phyloP scores from a whole-genome alignment of 1,284 basidiomycete species.

The Boletus sp. region DNA sequence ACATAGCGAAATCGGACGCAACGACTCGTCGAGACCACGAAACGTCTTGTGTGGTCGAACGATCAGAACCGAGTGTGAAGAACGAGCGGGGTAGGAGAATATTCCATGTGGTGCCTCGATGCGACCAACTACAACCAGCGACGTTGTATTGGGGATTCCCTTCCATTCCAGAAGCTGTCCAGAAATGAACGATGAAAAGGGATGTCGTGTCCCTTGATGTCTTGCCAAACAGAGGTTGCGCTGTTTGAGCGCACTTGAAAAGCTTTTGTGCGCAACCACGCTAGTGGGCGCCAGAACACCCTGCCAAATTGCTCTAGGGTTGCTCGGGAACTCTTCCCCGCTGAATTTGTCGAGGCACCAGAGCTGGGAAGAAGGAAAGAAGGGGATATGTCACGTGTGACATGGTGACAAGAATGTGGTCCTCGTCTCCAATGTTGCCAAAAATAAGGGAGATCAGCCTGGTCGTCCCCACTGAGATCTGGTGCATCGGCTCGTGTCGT shows the following conservation, averaged over 20 bases:
- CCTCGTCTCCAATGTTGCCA: conserved; percentile 15
- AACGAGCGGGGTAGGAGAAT: conserved; percentile 18
- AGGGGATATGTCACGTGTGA: conserved; percentile 23
- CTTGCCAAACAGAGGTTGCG: conserved; percentile 27
- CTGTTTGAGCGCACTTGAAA: conserved; percentile 32
- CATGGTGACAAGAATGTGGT: conserved; percentile 14
- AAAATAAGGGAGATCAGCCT: conserved; percentile 3
- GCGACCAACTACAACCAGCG: conserved; percentile 18
- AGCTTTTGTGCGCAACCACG: conserved; percentile 11
- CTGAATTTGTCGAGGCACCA: background rate
- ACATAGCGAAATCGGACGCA: conserved; percentile 23
- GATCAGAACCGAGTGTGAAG: conserved; percentile 23
- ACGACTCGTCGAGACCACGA: conserved; percentile 12
- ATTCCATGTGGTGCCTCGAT: conserved; percentile 22
- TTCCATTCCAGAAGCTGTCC: conserved; percentile 40
- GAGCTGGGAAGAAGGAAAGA: background rate
- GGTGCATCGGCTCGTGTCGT: too few species aligned
- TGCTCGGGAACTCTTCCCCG: background rate
- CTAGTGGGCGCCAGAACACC: conserved; percentile 16
- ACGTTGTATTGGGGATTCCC: conserved; percentile 23
- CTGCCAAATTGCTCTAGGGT: background rate
- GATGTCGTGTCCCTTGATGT: conserved; percentile 39
- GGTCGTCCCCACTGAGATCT: too few species aligned
- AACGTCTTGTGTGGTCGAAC: conserved; percentile 11
- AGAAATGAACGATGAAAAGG: conserved; percentile 37